phyloP scores from a whole-genome alignment of 768 basidiomycete genomes.

The Amanita molliuscula region DNA sequence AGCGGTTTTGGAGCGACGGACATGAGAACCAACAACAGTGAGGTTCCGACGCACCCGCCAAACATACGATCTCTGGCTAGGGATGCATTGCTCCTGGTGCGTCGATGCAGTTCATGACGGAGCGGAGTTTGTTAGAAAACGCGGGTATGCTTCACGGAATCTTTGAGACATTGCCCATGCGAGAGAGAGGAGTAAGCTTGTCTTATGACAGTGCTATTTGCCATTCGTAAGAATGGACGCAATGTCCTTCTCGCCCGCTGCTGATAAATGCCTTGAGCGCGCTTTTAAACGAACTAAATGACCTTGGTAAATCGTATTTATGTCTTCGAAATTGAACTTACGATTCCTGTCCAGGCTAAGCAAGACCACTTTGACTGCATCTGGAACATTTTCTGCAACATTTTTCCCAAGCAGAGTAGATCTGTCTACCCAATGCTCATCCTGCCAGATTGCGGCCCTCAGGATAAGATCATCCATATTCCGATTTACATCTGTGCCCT shows the following conservation, averaged over 20 bases:
- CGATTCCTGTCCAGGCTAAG: constrained; percentile 89
- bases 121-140: background rate
- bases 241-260: constrained; percentile 80
- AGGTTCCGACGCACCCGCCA: no score
- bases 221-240: constrained; percentile 47
- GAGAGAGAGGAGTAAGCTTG: background rate
- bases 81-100: background rate
- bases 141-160: background rate
- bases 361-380: constrained; percentile 74
- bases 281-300: constrained; percentile 80
- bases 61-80: background rate
- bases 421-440: constrained; percentile 86
- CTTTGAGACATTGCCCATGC: background rate
- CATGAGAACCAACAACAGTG: background rate
- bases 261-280: constrained; percentile 74
- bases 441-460: constrained; percentile 87
- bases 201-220: constrained; percentile 11
- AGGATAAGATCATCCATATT: constrained; percentile 96
- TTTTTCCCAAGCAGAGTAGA: constrained; percentile 53
- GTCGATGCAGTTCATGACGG: background rate
- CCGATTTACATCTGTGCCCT: constrained; percentile 36
- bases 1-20: background rate
- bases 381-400: constrained; percentile 25
- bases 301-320: constrained; percentile 7
- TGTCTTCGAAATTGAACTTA: constrained; percentile 28